Evolutionary conservation across 139 green algal genomes (phyloP).

Genomic region (Closterium sp.): DNA sequence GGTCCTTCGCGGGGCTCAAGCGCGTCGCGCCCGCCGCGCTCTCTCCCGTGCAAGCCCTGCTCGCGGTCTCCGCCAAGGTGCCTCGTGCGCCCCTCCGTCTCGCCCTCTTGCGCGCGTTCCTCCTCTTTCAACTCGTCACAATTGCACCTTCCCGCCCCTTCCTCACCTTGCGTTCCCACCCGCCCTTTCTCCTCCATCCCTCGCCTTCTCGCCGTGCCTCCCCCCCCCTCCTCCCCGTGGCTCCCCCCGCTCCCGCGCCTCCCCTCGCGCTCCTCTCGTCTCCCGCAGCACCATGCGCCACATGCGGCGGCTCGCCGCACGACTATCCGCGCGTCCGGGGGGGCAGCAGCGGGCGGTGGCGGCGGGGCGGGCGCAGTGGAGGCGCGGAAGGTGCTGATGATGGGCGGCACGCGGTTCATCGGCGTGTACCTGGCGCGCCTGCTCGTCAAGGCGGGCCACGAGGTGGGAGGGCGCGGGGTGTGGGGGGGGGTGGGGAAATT

Average conservation of each 20-base stretch:
- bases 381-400: conserved; percentile 36
- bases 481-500: neutral
- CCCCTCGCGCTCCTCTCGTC: neutral
- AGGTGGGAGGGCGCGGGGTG: conserved; percentile 57
- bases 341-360: neutral
- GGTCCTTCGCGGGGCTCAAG: neutral
- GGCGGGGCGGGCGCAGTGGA: neutral
- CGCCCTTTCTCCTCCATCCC: neutral
- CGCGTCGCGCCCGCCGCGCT: neutral
- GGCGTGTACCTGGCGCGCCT: conserved; percentile 86
- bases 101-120: no score
- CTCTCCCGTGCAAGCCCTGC: neutral
- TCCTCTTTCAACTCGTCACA: neutral
- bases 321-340: neutral
- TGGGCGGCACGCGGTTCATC: conserved; percentile 93
- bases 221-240: neutral
- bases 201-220: neutral
- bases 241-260: no score
- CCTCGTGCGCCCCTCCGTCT: neutral
- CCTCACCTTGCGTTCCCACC: neutral
- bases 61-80: neutral
- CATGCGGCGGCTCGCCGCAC: neutral
- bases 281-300: neutral
- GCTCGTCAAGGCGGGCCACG: conserved; percentile 82
- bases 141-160: neutral